Evolutionary conservation across 805 yeast genomes (phyloP).

Genomic region (Candida hispaniensis): DNA sequence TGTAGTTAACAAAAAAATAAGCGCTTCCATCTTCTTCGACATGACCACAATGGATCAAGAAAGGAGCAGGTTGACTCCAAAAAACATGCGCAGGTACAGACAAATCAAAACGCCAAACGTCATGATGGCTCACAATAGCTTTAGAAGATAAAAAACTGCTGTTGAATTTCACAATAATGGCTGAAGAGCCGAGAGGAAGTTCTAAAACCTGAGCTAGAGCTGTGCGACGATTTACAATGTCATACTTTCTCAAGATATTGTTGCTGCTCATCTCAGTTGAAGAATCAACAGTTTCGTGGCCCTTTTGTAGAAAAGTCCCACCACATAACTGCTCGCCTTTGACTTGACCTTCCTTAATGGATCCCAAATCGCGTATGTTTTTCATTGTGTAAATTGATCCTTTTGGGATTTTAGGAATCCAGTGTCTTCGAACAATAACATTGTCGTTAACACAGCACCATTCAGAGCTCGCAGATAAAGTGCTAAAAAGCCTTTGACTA

Average conservation of each 20-base stretch:
- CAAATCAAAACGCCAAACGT: too few relatives aligned
- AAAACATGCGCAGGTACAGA: too few relatives aligned
- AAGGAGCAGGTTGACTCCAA: slow-evolving; percentile 6
- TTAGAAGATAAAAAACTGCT: too few relatives aligned
- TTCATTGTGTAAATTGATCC: slow-evolving; percentile 13
- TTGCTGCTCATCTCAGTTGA: slow-evolving; percentile 7
- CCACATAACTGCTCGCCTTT: slow-evolving; percentile 1
- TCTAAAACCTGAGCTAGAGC: slow-evolving; percentile 5
- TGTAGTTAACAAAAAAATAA: slow-evolving; percentile 5
- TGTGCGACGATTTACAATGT: slow-evolving; percentile 10
- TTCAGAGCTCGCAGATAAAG: too few relatives aligned
- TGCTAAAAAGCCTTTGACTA: too few relatives aligned
- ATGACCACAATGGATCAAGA: slow-evolving; percentile 9
- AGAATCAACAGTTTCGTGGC: slow-evolving; percentile 4
- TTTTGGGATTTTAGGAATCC: slow-evolving; percentile 9
- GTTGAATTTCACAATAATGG: slow-evolving; percentile 10
- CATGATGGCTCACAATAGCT: too few relatives aligned
- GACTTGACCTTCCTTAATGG: background rate
- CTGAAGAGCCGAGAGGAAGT: slow-evolving; percentile 1
- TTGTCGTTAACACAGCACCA: slow-evolving; percentile 15
- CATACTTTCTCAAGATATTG: too few relatives aligned
- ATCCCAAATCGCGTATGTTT: background rate
- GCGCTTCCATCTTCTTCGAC: slow-evolving; percentile 11
- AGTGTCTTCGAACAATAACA: slow-evolving; percentile 10
- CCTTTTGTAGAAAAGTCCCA: slow-evolving; percentile 2